Evolutionary conservation across 768 basidiomycete genomes (phyloP), one percentile per base, ranked within the genome.

Genomic region (Cystofilobasidium capitatum): DNA sequence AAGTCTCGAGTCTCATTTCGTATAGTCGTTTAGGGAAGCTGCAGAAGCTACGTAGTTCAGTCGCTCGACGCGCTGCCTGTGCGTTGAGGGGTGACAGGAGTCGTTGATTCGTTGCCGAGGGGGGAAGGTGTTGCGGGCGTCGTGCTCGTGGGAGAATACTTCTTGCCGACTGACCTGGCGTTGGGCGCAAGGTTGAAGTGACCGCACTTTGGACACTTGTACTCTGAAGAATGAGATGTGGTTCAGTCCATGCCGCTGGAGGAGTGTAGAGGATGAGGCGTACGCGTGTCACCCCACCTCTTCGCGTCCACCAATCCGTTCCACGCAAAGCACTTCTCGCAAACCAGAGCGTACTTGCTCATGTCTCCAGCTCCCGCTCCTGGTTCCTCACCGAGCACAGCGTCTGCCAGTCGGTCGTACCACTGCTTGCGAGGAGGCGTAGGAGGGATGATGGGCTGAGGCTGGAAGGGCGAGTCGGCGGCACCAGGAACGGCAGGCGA

Each of bases 371-470:
- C 35, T 14, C 58, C 62, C 33, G 75, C 77, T 14, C 74, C 72
- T 6, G 82, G 78, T 58, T 88, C 88, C 61, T 89, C 89, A 22
- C 91, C 91, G 2, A 93, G 81, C 51, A 94, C 79, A 4, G 86
- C 87, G 75, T 93, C 91, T 0, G 90, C 91, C 31, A 93, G 75
- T 72, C 87, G 88, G 78, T 93, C 91, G 73, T 86, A 88, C 88
- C 89, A 89, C 49, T 84, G 65, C 22, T 72, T 85, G 71, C 88
- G 88, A 58, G 82, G 84, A 17, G 84, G 83, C 1, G 81, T 78
- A 12, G 80, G 83, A 59, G 80, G 71, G 13, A 51, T 51, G 20
- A 59, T 33, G 7, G 69, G 64, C 79, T 22, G 40, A 44, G 55
- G 61, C 10, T 36, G 55, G 16, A 44, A 54, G 44, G 65, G 62